Evolutionary conservation across 169 alveolate genomes (phyloP).

Genomic region (Theileria sp.): DNA sequence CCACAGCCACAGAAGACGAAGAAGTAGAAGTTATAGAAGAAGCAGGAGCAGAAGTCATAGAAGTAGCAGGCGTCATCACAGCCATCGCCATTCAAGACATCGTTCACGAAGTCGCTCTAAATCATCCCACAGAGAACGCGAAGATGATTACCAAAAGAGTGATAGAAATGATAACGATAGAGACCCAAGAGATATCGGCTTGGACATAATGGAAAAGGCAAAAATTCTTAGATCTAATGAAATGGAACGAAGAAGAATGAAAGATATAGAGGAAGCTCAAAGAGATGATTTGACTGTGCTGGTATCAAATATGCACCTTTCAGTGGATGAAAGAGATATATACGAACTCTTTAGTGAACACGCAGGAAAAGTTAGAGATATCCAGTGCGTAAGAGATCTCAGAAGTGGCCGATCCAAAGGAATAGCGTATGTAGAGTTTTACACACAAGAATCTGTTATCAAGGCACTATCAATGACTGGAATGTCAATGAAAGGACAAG

Average conservation of each 20-base stretch:
- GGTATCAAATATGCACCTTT: slow-evolving; percentile 87
- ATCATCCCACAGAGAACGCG: slow-evolving; percentile 11
- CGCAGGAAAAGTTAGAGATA: slow-evolving; percentile 96
- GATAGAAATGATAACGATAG: slow-evolving; percentile 31
- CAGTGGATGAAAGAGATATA: slow-evolving; percentile 94
- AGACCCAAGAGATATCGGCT: slow-evolving; percentile 38
- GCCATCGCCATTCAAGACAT: slow-evolving; percentile 9
- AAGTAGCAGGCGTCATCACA: slow-evolving; percentile 10
- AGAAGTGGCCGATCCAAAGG: slow-evolving; percentile 95
- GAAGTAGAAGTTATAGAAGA: neutral
- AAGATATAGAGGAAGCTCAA: slow-evolving; percentile 94
- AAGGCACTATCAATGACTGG: slow-evolving; percentile 93
- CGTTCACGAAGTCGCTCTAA: slow-evolving; percentile 22
- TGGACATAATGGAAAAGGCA: slow-evolving; percentile 51
- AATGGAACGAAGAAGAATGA: slow-evolving; percentile 75
- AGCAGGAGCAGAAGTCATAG: slow-evolving; percentile 30
- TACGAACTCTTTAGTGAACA: slow-evolving; percentile 90
- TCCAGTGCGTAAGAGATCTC: slow-evolving; percentile 92
- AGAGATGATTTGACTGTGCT: slow-evolving; percentile 96
- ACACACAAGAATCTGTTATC: slow-evolving; percentile 92
- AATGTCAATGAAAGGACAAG: slow-evolving; percentile 85
- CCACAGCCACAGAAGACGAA: slow-evolving; percentile 6
- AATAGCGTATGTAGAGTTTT: slow-evolving; percentile 96
- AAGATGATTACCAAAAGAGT: slow-evolving; percentile 10
- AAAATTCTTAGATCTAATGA: slow-evolving; percentile 71